phyloP scores from a whole-genome alignment of 164 flowering plant species.

The Hamamelis virginiana region DNA sequence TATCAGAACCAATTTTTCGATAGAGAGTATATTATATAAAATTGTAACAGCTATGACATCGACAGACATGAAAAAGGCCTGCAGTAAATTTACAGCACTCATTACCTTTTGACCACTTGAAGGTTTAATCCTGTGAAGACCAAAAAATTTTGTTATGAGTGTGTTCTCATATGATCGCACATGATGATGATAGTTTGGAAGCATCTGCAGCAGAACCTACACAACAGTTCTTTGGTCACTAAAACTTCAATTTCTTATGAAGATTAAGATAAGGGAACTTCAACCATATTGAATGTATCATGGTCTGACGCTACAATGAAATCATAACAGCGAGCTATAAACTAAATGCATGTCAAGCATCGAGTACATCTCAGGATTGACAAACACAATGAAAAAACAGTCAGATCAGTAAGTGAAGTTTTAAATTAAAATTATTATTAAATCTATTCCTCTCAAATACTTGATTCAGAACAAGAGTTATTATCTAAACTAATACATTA shows the following conservation, averaged over 20 bases:
- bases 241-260: not conserved
- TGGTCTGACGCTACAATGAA: not conserved
- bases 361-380: not conserved
- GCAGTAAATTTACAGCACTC: not conserved
- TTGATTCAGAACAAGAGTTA: too few relatives aligned
- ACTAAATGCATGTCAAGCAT: not conserved
- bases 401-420: not conserved
- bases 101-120: slow-evolving; percentile 97
- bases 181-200: slow-evolving; percentile 85
- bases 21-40: not conserved
- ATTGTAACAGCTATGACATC: not conserved
- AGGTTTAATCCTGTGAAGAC: slow-evolving; percentile 97
- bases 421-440: not conserved
- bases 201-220: slow-evolving; percentile 94
- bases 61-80: not conserved
- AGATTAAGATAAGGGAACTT: not conserved
- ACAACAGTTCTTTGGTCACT: slow-evolving; percentile 24
- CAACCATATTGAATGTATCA: not conserved
- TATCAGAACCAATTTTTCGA: not conserved
- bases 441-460: too few relatives aligned
- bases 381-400: not conserved
- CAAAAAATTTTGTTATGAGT: slow-evolving; percentile 94
- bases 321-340: not conserved
- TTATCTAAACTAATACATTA: too few relatives aligned
- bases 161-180: slow-evolving; percentile 87